Percentiles rank a stretch among this genome's conserved stretches.
These are phyloP conservation scores for Musa schizocarpa DNA, from an alignment of 176 grass and related monocot genomes.

Conservation along the genomic window DNA sequence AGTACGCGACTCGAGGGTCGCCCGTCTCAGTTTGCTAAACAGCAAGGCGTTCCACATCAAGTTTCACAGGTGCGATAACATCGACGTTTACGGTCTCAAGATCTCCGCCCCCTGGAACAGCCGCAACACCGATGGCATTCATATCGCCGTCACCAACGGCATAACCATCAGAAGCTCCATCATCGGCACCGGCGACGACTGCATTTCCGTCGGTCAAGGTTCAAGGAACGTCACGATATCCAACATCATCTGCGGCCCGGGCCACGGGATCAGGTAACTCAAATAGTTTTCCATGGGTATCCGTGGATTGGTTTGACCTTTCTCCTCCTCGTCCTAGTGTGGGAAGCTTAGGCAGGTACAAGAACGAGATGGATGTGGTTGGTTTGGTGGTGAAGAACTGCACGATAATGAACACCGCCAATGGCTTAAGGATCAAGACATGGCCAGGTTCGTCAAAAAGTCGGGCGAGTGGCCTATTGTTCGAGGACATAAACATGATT, in stretches of 20 bases:
- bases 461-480: slow-evolving; percentile 31
- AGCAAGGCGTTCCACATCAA: slow-evolving; percentile 80
- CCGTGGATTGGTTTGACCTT: not conserved
- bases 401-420: slow-evolving; percentile 35
- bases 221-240: slow-evolving; percentile 21
- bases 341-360: slow-evolving; percentile 16
- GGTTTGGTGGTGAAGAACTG: slow-evolving; percentile 38
- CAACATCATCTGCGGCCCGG: slow-evolving; percentile 40
- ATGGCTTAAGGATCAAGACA: slow-evolving; percentile 70
- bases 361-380: slow-evolving; percentile 59
- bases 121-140: slow-evolving; percentile 84
- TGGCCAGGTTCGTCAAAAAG: slow-evolving; percentile 39
- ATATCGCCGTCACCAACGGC: slow-evolving; percentile 45
- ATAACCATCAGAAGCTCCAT: slow-evolving; percentile 35
- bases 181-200: slow-evolving; percentile 71
- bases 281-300: not conserved
- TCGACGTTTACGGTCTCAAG: slow-evolving; percentile 34
- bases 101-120: slow-evolving; percentile 42
- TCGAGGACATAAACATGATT: slow-evolving; percentile 54
- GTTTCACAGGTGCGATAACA: slow-evolving; percentile 31
- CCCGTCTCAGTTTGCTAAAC: slow-evolving; percentile 25
- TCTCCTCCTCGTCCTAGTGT: not conserved
- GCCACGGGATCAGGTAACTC: slow-evolving; percentile 83
- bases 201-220: slow-evolving; percentile 59
- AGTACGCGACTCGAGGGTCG: slow-evolving; percentile 23